Conservation (phyloP, 2,329 filamentous ascomycete genomes). For the Penicillium sumatraense region DNA sequence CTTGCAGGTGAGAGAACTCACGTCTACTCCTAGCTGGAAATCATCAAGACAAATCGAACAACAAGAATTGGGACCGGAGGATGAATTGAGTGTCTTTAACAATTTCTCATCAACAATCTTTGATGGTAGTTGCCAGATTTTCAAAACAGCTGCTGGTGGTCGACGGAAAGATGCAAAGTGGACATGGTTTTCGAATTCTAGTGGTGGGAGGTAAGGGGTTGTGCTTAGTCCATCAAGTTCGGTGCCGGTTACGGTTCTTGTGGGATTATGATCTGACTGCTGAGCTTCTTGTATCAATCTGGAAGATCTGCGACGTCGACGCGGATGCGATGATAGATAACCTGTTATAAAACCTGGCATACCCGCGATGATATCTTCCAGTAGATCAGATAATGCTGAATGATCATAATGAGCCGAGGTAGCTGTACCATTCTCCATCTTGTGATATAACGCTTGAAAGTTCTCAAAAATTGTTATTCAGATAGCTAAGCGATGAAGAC, state of each 20-base stretch:
- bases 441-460: too few relatives aligned
- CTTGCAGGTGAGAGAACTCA: background rate
- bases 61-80: background rate
- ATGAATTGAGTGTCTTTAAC: background rate
- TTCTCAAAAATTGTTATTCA: too few relatives aligned
- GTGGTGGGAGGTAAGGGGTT: background rate
- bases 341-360: background rate
- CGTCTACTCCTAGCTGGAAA: background rate
- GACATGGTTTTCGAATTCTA: background rate
- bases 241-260: background rate
- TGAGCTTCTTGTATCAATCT: background rate
- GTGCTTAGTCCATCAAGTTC: background rate
- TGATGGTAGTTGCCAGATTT: background rate
- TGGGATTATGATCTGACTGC: background rate
- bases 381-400: background rate
- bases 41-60: background rate
- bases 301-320: background rate
- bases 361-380: background rate
- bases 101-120: background rate
- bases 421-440: too few relatives aligned
- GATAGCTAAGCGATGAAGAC: too few relatives aligned
- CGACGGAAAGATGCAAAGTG: background rate
- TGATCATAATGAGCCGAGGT: too few relatives aligned
- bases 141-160: background rate
- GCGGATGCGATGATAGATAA: background rate